Percentiles rank a stretch among this genome's conserved stretches.
Evolutionary conservation across 140 eudicot genomes (phyloP).

Genomic region (Anethum foeniculum): DNA sequence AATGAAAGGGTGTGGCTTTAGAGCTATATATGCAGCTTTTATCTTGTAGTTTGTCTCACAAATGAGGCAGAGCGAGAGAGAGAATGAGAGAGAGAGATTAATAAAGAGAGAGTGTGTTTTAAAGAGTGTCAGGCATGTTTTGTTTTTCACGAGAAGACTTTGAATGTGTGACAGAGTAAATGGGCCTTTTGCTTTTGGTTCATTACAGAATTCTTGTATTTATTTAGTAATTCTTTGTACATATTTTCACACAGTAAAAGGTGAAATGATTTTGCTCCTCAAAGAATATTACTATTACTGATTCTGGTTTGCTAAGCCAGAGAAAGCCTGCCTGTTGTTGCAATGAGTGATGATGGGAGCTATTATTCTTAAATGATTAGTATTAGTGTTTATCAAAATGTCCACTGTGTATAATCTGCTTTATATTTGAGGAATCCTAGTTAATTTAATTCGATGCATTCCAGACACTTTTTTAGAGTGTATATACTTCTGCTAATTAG

Average conservation of each 20-base stretch:
- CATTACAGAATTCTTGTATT: not conserved
- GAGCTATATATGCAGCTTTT: slow-evolving; percentile 2
- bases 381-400: slow-evolving; percentile 32
- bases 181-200: slow-evolving; percentile 19
- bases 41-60: not conserved
- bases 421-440: not conserved
- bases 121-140: slow-evolving; percentile 37
- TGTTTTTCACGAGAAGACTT: slow-evolving; percentile 37
- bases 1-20: slow-evolving; percentile 7
- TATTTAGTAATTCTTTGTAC: not conserved
- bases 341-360: slow-evolving; percentile 53
- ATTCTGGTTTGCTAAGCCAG: slow-evolving; percentile 10
- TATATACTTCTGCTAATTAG: not conserved
- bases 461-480: slow-evolving; percentile 6
- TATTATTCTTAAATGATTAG: slow-evolving; percentile 73
- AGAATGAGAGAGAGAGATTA: not conserved
- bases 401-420: not conserved
- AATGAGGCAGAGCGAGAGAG: not conserved
- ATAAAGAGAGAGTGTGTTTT: slow-evolving; percentile 9
- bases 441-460: not conserved
- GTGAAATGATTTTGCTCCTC: slow-evolving; percentile 32
- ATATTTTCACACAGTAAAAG: slow-evolving; percentile 21
- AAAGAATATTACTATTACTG: slow-evolving; percentile 1
- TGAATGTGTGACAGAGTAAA: slow-evolving; percentile 27
- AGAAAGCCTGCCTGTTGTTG: slow-evolving; percentile 7